These are phyloP conservation scores for Apiotrichum brassicae DNA, from an alignment of 1,284 basidiomycete genomes.

Conservation along the genomic window DNA sequence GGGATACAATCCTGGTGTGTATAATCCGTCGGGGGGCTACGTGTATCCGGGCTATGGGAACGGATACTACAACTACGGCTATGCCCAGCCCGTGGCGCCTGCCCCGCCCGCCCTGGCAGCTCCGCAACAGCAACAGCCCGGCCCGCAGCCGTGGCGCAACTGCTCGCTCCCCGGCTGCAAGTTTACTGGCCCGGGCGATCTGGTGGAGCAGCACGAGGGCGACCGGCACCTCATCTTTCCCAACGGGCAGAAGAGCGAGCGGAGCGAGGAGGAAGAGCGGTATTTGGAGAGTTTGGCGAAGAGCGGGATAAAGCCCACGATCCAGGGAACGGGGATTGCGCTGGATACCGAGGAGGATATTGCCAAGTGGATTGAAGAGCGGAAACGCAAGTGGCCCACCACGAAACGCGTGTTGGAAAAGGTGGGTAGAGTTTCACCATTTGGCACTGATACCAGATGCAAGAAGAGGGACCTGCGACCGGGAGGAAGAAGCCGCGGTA, in stretches of 20 bases:
- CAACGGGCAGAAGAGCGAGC: constrained; percentile 44
- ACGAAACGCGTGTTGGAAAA: constrained; percentile 64
- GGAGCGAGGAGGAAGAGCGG: constrained; percentile 58
- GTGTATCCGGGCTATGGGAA: neutral
- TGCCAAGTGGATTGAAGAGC: constrained; percentile 76
- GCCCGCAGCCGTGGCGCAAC: constrained; percentile 32
- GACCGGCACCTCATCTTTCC: constrained; percentile 82
- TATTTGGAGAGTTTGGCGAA: constrained; percentile 58
- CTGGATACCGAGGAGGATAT: constrained; percentile 76
- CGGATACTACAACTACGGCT: neutral
- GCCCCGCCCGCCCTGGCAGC: constrained; percentile 3
- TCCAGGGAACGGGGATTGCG: constrained; percentile 70
- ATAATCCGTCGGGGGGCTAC: constrained; percentile 1
- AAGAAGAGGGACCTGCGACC: constrained; percentile 72
- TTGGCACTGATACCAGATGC: constrained; percentile 28
- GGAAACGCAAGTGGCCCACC: constrained; percentile 76
- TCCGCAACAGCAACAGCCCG: too few relatives aligned
- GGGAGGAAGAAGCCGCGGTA: constrained; percentile 27
- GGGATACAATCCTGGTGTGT: neutral
- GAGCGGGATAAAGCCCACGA: constrained; percentile 51
- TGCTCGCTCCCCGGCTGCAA: constrained; percentile 65
- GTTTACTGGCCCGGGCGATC: constrained; percentile 67
- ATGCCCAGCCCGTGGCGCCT: neutral
- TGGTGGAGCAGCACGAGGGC: constrained; percentile 78
- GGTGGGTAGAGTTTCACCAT: too few relatives aligned